These are phyloP conservation scores for Cytospora chrysosperma DNA, from an alignment of 2,329 filamentous ascomycete species.

Conservation along the genomic window DNA sequence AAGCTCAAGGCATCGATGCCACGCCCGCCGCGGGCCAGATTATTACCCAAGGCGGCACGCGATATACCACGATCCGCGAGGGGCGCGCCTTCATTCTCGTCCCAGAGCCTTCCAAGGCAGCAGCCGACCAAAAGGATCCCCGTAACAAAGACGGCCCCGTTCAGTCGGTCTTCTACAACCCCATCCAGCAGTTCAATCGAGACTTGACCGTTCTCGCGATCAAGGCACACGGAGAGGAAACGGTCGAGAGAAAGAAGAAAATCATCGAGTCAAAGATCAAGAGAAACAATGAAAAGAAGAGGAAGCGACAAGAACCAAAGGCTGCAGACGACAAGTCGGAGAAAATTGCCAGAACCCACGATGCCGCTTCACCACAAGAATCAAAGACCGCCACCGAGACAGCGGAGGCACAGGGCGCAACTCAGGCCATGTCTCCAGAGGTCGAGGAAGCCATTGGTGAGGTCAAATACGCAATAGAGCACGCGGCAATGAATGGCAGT, in stretches of 20 bases:
- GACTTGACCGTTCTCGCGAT: slow-evolving; percentile 93
- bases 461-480: background rate
- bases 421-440: background rate
- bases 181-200: slow-evolving; percentile 98
- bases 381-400: slow-evolving; percentile 7
- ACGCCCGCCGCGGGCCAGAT: slow-evolving; percentile 35
- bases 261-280: slow-evolving; percentile 46
- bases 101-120: slow-evolving; percentile 39
- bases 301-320: slow-evolving; percentile 43
- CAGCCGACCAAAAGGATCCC: slow-evolving; percentile 34
- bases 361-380: slow-evolving; percentile 4
- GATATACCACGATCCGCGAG: slow-evolving; percentile 53
- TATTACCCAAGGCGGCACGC: slow-evolving; percentile 44
- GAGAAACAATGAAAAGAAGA: slow-evolving; percentile 39
- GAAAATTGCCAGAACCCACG: slow-evolving; percentile 17
- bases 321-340: background rate
- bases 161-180: slow-evolving; percentile 94
- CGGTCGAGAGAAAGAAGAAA: slow-evolving; percentile 12
- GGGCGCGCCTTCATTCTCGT: slow-evolving; percentile 58
- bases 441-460: background rate
- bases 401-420: slow-evolving; percentile 8
- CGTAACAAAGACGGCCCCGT: slow-evolving; percentile 54
- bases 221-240: slow-evolving; percentile 77
- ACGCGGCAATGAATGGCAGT: background rate
- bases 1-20: slow-evolving; percentile 26